Conservation (phyloP, 2,329 filamentous ascomycete genomes). For the Furcasterigmium sp. region DNA sequence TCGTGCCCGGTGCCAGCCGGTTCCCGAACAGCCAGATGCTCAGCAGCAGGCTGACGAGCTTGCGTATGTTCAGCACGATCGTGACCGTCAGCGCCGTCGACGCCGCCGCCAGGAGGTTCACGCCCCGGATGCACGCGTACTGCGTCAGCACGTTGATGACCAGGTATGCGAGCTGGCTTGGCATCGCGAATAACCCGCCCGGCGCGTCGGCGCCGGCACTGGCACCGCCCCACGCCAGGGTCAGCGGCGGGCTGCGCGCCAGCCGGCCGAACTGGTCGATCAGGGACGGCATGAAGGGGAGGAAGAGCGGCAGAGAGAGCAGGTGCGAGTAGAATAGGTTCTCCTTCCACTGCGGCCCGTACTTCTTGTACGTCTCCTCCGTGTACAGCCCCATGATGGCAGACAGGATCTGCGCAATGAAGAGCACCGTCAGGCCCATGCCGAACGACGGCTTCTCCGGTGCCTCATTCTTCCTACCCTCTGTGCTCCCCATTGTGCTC, state of each 20-base stretch:
- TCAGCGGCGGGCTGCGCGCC: constrained; percentile 56
- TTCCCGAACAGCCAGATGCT: constrained; percentile 97
- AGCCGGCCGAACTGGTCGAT: constrained; percentile 59
- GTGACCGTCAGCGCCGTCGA: constrained; percentile 92
- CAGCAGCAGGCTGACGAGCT: constrained; percentile 82
- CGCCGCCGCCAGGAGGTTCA: constrained; percentile 86
- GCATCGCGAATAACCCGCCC: constrained; percentile 33
- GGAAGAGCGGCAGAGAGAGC: constrained; percentile 70
- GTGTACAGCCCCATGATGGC: constrained; percentile 95
- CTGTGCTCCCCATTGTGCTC: not conserved
- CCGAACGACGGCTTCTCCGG: constrained; percentile 39
- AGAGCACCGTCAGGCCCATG: constrained; percentile 74
- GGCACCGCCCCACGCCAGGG: constrained; percentile 25
- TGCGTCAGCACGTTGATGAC: constrained; percentile 81
- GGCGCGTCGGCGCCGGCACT: not conserved
- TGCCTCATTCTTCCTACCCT: not conserved
- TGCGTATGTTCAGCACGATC: constrained; percentile 92
- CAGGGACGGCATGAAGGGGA: constrained; percentile 65
- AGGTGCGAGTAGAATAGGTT: constrained; percentile 91
- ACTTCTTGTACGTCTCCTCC: constrained; percentile 79
- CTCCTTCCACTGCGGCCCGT: constrained; percentile 89
- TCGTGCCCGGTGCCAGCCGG: constrained; percentile 66
- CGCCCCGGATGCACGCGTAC: constrained; percentile 90
- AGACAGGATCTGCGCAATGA: constrained; percentile 82
- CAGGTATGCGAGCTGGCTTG: constrained; percentile 68